Percentiles rank a stretch among this genome's conserved stretches.
Evolutionary conservation across 148 eudicot species (phyloP).

Genomic region (Chenopodium quinoa): DNA sequence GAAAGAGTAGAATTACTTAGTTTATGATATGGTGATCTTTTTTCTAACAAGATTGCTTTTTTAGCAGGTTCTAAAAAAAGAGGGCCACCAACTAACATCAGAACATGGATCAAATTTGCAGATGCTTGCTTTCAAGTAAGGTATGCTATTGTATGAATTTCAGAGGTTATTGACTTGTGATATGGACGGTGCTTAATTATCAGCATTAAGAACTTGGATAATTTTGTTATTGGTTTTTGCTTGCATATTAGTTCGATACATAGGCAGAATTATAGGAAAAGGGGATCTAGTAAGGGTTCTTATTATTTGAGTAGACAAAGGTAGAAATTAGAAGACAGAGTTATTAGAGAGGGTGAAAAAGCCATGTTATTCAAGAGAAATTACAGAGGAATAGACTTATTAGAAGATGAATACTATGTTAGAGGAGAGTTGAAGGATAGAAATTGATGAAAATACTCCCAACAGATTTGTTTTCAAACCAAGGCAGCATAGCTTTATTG

Average conservation of each 20-base stretch:
- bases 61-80: slow-evolving; percentile 38
- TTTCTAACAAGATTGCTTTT: slow-evolving; percentile 25
- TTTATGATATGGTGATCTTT: not conserved
- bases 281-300: not conserved
- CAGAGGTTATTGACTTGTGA: not conserved
- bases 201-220: not conserved
- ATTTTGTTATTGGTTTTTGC: not conserved
- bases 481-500: not conserved
- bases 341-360: no score
- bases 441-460: not conserved
- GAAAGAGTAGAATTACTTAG: not conserved
- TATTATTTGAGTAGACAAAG: not conserved
- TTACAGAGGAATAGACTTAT: not conserved
- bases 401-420: no score
- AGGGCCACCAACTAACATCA: slow-evolving; percentile 72
- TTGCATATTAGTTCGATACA: not conserved
- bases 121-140: slow-evolving; percentile 59
- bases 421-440: not conserved
- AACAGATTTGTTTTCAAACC: not conserved
- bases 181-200: not conserved
- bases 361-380: not conserved
- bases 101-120: slow-evolving; percentile 69
- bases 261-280: not conserved
- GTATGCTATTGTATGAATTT: slow-evolving; percentile 35
- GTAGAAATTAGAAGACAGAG: not conserved